Conservation (phyloP, 176 grass and related monocot genomes). For the Stipa capillata region DNA sequence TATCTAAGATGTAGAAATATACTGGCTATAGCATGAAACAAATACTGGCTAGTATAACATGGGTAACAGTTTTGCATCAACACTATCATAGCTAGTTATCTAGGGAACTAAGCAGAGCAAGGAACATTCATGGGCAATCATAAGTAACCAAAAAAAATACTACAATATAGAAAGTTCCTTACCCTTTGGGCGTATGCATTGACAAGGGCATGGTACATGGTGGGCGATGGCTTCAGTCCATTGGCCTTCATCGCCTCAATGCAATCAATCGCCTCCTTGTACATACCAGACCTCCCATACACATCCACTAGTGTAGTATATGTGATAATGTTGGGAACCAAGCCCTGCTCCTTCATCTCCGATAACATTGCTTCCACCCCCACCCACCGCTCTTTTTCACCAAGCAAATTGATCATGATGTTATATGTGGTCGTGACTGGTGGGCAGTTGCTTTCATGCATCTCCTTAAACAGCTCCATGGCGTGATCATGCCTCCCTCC, state of each 20-base stretch:
- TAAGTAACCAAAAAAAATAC: background rate
- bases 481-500: conserved; percentile 63
- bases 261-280: conserved; percentile 80
- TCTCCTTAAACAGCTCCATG: conserved; percentile 79
- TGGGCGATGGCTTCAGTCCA: conserved; percentile 59
- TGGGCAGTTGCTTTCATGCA: conserved; percentile 58
- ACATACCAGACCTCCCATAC: conserved; percentile 87
- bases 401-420: conserved; percentile 86
- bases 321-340: conserved; percentile 77
- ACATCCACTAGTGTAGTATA: conserved; percentile 95
- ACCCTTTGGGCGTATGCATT: conserved; percentile 96
- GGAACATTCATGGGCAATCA: background rate
- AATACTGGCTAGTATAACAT: background rate
- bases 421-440: conserved; percentile 79
- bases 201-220: conserved; percentile 93
- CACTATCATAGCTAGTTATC: background rate
- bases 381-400: conserved; percentile 51
- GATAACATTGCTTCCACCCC: conserved; percentile 65
- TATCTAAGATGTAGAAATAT: background rate
- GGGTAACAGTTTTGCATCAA: background rate
- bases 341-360: conserved; percentile 63
- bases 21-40: background rate
- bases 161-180: background rate
- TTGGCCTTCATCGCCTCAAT: conserved; percentile 82
- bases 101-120: background rate